Conservation (phyloP, 2,329 filamentous ascomycete genomes). For the Alternaria ethzedia region DNA sequence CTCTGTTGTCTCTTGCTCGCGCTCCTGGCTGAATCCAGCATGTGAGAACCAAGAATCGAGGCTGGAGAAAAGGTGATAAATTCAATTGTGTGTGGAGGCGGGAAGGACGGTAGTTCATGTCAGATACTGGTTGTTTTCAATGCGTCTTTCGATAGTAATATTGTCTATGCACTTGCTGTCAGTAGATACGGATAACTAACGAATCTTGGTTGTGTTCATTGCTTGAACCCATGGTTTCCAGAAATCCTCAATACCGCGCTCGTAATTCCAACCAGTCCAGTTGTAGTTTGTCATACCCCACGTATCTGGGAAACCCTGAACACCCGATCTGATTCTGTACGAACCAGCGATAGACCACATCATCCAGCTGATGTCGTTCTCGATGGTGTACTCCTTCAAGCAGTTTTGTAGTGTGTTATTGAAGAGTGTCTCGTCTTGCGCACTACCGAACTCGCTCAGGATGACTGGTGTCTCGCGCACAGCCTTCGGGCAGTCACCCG, state of each 20-base stretch:
- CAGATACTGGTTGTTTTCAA: background rate
- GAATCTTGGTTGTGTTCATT: constrained; percentile 44
- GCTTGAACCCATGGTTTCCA: constrained; percentile 60
- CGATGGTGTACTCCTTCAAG: constrained; percentile 53
- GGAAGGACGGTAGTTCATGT: background rate
- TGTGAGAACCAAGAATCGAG: background rate
- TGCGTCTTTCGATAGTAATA: background rate
- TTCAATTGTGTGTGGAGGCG: background rate
- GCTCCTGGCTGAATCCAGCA: background rate
- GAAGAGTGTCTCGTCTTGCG: constrained; percentile 50
- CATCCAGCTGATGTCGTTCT: constrained; percentile 57
- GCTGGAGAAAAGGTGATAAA: background rate
- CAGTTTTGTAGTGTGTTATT: constrained; percentile 57
- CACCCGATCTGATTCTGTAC: constrained; percentile 55
- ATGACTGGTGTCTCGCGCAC: constrained; percentile 47
- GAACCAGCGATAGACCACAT: constrained; percentile 59
- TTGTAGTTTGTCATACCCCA: constrained; percentile 58
- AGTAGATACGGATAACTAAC: background rate
- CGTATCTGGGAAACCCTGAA: constrained; percentile 55
- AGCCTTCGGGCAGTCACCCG: constrained; percentile 42
- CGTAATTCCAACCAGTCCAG: constrained; percentile 57
- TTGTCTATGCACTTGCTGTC: background rate
- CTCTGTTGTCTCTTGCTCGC: background rate
- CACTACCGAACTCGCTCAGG: constrained; percentile 47
- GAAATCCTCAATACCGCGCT: constrained; percentile 54